Base-by-base conservation (phyloP, 257 asterid genomes). In the Solanum acaule region DNA sequence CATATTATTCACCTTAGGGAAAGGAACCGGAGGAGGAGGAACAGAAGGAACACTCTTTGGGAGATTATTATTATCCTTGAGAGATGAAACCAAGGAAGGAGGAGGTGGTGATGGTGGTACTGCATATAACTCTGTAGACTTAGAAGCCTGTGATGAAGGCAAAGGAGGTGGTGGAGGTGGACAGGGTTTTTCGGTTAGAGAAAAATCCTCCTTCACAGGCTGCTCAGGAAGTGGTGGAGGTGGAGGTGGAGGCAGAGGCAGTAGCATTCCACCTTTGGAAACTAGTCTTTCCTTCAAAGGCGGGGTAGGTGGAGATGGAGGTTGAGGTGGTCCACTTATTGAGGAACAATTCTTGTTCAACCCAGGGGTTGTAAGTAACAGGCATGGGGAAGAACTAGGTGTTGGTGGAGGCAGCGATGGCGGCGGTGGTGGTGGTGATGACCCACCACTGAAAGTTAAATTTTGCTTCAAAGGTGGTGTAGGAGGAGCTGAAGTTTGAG, bases 21-120 rank as follows among this genome's bases (percentile, higher is more conserved):
- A 90, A 87, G 95, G 95, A 90, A 94, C 92, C 5, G 97, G 96
- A 20, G 98, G 98, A 89, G 98, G 96, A 73, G 96, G 96, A 81
- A 40, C 86, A 46, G 98, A 96, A 72, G 96, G 96, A 82, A 34
- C 86, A 84, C 37, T 87, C 87, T 44, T 38, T 16, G 37, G 84
- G 76, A 33, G 68, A 33, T 67, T 81, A 16, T 46, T 81, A 81
- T 46, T 46, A 81, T 70, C 77, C 65, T 83, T 27, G 73, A 71
- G 90, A 25, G 85, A 46, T 46, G 85, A 72, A 71, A 35, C 71
- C 63, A 46, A 11, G 25, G 42, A 59, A 2, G 85, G 79, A 67
- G 87, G 93, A 82, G 72, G 71, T 79, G 90, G 77, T 10, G 95
- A 93, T 73, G 86, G 84, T 16, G 87, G 56, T 31, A 78, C 76